phyloP scores from a whole-genome alignment of 148 eudicot genomes.

The Heliosperma pusillum region DNA sequence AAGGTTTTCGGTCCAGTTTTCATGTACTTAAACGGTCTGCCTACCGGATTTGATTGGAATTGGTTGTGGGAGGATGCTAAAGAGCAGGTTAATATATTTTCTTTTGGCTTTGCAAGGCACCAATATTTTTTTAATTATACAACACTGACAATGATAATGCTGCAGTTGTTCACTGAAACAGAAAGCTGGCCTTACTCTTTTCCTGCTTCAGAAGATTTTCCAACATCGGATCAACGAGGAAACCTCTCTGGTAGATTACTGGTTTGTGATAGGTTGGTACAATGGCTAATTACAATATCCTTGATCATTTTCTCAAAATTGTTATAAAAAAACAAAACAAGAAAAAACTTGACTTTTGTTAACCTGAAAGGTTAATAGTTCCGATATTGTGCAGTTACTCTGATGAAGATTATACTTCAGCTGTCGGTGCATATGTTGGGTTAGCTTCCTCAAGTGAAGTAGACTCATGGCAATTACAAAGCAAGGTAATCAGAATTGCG shows the following conservation, averaged over 20 bases:
- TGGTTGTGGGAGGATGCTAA: conserved; percentile 81
- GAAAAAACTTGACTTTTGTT: background rate
- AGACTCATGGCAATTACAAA: conserved; percentile 84
- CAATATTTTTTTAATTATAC: background rate
- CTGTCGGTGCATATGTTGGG: conserved; percentile 59
- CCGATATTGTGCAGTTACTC: conserved; percentile 33
- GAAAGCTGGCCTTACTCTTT: conserved; percentile 36
- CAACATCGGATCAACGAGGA: conserved; percentile 33
- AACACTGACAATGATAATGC: background rate
- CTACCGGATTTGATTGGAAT: conserved; percentile 40
- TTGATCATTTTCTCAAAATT: background rate
- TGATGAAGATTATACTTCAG: conserved; percentile 36
- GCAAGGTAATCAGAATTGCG: conserved; percentile 45
- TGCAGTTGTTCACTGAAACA: conserved; percentile 31
- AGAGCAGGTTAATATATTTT: conserved; percentile 48
- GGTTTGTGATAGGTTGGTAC: conserved; percentile 31
- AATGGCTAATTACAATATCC: background rate
- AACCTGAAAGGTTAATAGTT: background rate
- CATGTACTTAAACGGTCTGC: conserved; percentile 54
- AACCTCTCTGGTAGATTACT: conserved; percentile 27
- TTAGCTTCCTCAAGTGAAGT: conserved; percentile 63
- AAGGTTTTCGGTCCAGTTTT: conserved; percentile 85
- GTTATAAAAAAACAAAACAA: no score
- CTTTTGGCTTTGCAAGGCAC: background rate
- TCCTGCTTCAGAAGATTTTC: conserved; percentile 34